Base-by-base conservation (phyloP, 1,139 yeast species). In the Sugiyamaella novakii region DNA sequence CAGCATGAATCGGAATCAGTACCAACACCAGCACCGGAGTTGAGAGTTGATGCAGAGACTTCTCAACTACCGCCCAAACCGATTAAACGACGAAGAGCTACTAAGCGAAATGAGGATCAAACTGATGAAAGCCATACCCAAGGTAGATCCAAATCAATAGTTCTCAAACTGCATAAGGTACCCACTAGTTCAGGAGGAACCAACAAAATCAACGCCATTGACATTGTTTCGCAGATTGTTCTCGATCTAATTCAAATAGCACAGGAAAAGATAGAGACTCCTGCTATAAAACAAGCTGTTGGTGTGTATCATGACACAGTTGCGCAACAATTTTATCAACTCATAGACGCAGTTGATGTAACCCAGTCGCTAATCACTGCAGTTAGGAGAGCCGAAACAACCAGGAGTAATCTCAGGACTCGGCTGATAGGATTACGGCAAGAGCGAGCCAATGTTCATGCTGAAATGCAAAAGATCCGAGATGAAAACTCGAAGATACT, bases 171-270 rank as follows among this genome's bases (percentile, higher is more conserved):
- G 21, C 54, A 56, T 17, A 56, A 57, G 34, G 49, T 56, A 7
- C 57, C 58, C 3, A 33, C 46, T 3, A 43, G 49, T 12, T 37
- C 47, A 11, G 57, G 59, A 11, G 59, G 61, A 5, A 55, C 57
- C n/a, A 53, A 52, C 29, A 47, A 50, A 18, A 48, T 60, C 30
- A 61, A 58, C 30, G 63, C 60, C 2, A 50, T 59, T n/a, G 65
- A 61, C 38, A 54, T 61, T n/a, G 54, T 58, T 10, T 47, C 57
- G 0, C 59, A 58, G 34, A 48, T 53, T 2, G 52, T 56, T 15
- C 38, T 50, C 11, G 56, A 58, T 15, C 33, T 53, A 6, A 49
- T 59, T 29, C 54, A 52, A 33, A 30, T 34, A 15, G 44, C 50
- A 24, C 43, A 36, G 17, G 50, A 40, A 18, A 33, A 22, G 19